phyloP scores from a whole-genome alignment of 345 rosid genomes.

The Syzygium aromaticum region DNA sequence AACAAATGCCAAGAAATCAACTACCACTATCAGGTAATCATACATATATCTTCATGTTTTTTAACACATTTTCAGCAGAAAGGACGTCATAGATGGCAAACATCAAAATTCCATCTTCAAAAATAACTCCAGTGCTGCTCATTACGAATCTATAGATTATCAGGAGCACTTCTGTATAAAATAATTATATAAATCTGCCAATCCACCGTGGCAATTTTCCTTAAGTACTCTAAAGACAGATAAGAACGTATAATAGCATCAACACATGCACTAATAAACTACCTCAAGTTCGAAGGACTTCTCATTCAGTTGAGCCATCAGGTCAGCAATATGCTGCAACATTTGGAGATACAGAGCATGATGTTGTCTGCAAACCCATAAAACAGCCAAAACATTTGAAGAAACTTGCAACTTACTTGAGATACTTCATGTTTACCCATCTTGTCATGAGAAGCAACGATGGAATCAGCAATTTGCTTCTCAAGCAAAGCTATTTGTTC shows the following conservation, averaged over 20 bases:
- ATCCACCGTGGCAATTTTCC: neutral
- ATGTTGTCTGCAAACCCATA: neutral
- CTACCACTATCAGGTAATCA: neutral
- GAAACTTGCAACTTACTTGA: constrained; percentile 37
- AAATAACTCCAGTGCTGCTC: neutral
- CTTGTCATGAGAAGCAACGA: constrained; percentile 40
- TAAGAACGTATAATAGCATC: neutral
- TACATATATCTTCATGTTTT: neutral
- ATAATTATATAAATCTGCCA: neutral
- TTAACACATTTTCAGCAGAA: neutral
- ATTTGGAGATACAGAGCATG: constrained; percentile 8
- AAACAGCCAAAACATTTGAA: neutral
- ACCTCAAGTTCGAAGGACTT: constrained; percentile 97
- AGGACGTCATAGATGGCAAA: neutral
- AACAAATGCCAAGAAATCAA: neutral
- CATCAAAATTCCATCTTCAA: neutral
- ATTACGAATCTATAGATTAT: neutral
- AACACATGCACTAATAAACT: neutral
- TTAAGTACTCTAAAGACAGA: neutral
- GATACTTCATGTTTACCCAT: constrained; percentile 58
- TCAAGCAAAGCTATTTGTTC: constrained; percentile 72
- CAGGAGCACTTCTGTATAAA: neutral
- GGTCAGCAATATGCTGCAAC: constrained; percentile 65
- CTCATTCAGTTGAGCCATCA: constrained; percentile 75
- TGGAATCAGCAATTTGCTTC: constrained; percentile 66